These are phyloP conservation scores for Guyanaporus albipodus DNA, from an alignment of 768 basidiomycete species.

Conservation along the genomic window DNA sequence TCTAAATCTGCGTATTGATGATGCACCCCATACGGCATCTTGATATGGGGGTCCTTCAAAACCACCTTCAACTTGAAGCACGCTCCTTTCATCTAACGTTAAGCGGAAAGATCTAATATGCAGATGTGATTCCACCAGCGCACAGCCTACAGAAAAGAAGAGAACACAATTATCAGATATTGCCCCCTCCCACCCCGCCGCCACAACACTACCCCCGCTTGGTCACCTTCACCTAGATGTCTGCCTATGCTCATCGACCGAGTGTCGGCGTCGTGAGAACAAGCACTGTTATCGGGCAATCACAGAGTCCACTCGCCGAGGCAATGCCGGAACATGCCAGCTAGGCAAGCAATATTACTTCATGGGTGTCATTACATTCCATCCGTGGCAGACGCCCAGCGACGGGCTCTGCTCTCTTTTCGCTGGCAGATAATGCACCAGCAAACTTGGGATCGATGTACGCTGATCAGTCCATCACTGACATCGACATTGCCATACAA, in stretches of 20 bases:
- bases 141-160: constrained; percentile 22
- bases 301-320: constrained; percentile 15
- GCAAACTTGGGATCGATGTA: constrained; percentile 13
- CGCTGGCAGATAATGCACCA: constrained; percentile 26
- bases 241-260: constrained; percentile 1
- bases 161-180: constrained; percentile 8
- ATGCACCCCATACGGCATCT: constrained; percentile 33
- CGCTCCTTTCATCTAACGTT: constrained; percentile 34
- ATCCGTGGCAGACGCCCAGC: constrained; percentile 16
- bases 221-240: background rate
- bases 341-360: constrained; percentile 21
- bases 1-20: constrained; percentile 34
- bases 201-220: constrained; percentile 15
- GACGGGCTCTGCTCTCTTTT: constrained; percentile 1
- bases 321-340: constrained; percentile 17
- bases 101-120: constrained; percentile 35
- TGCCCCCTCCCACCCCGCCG: constrained; percentile 6
- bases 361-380: constrained; percentile 13
- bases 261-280: constrained; percentile 12
- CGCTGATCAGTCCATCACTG: constrained; percentile 9
- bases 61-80: constrained; percentile 24
- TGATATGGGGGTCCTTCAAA: constrained; percentile 27
- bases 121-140: constrained; percentile 28
- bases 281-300: constrained; percentile 7
- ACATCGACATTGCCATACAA: constrained; percentile 1